phyloP scores from a whole-genome alignment of 1,139 yeast genomes.

The Scheffersomyces segobiensis region DNA sequence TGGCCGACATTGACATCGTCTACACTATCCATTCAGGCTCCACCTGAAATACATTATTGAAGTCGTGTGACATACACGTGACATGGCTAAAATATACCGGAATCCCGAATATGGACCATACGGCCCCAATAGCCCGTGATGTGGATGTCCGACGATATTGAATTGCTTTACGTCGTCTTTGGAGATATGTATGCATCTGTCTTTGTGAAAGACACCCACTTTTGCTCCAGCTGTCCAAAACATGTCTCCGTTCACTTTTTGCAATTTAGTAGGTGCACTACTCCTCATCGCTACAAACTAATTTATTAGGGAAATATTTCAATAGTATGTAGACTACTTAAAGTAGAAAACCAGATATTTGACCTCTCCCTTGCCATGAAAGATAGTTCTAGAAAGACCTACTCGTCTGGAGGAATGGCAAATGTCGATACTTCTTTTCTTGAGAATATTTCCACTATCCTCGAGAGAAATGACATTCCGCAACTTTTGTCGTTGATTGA shows the following conservation, averaged over 20 bases:
- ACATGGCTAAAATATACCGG: too few relatives aligned
- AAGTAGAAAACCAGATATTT: neutral
- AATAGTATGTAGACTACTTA: neutral
- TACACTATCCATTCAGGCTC: neutral
- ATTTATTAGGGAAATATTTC: neutral
- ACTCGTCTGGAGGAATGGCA: neutral
- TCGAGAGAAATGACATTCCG: neutral
- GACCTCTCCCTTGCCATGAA: neutral
- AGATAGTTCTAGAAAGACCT: neutral
- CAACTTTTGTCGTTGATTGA: constrained; percentile 13
- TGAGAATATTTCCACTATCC: constrained; percentile 14
- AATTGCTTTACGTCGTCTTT: neutral
- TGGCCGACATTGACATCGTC: neutral
- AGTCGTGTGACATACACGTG: too few relatives aligned
- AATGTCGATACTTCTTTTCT: constrained; percentile 20
- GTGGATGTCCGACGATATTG: neutral
- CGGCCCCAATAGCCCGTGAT: too few relatives aligned
- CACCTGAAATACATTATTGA: too few relatives aligned
- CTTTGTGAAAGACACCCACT: neutral
- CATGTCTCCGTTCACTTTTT: neutral
- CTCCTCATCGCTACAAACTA: neutral
- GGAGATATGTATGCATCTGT: neutral
- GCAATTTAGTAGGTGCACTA: neutral
- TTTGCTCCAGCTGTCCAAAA: neutral
- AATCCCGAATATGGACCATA: too few relatives aligned